These are phyloP conservation scores for Leavenworthia alabamica DNA, from an alignment of 345 rosid genomes.

Conservation along the genomic window DNA sequence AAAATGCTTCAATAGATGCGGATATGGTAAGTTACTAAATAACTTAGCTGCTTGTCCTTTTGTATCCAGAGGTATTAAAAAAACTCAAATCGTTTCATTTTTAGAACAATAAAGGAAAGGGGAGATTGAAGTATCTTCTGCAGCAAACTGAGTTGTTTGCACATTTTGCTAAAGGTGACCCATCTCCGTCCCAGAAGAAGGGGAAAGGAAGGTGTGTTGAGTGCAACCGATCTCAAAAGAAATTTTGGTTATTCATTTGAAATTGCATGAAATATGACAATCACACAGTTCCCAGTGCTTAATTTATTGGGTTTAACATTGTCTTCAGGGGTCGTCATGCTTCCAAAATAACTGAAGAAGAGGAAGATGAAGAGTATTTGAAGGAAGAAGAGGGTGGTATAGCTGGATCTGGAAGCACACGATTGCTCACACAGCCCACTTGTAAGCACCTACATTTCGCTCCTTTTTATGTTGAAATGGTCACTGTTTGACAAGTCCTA, in stretches of 20 bases:
- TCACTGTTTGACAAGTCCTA: neutral
- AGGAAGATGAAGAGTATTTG: constrained; percentile 94
- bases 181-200: constrained; percentile 58
- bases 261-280: neutral
- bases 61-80: neutral
- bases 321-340: constrained; percentile 87
- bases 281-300: neutral
- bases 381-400: constrained; percentile 93
- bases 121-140: constrained; percentile 77
- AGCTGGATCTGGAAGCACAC: constrained; percentile 67
- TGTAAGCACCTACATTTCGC: constrained; percentile 42
- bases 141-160: constrained; percentile 94
- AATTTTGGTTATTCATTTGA: neutral
- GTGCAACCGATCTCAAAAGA: neutral
- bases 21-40: constrained; percentile 50
- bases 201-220: constrained; percentile 70
- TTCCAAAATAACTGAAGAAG: constrained; percentile 93
- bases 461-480: neutral
- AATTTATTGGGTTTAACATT: neutral
- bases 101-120: constrained; percentile 75
- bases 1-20: constrained; percentile 82
- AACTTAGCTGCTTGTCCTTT: neutral
- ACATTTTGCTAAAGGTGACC: constrained; percentile 82
- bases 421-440: constrained; percentile 87
- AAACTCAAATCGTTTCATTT: neutral